These are phyloP conservation scores for Serendipita indica DNA, from an alignment of 768 basidiomycete species.

Conservation along the genomic window DNA sequence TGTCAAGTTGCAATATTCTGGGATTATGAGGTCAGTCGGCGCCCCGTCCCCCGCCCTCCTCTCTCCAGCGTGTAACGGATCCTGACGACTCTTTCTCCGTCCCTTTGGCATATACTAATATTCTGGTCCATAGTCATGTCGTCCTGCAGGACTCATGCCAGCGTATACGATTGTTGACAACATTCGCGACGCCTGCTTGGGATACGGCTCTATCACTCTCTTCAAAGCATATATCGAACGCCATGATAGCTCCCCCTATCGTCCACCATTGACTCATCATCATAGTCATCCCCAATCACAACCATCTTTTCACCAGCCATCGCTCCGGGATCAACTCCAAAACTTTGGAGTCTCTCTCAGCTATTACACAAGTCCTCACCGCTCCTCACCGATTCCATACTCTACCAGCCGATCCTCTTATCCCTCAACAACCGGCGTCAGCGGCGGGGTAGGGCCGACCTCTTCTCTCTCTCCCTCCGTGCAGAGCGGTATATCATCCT, in stretches of 20 bases:
- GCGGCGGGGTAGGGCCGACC: neutral
- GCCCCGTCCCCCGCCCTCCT: neutral
- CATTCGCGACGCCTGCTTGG: neutral
- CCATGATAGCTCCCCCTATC: neutral
- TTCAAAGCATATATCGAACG: slow-evolving; percentile 1
- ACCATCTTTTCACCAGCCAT: neutral
- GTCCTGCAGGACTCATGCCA: neutral
- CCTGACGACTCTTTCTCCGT: neutral
- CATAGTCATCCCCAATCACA: neutral
- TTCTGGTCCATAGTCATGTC: neutral
- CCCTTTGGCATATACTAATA: neutral
- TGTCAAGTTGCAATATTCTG: neutral
- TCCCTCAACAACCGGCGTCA: neutral
- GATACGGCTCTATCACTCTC: neutral
- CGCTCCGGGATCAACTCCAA: neutral
- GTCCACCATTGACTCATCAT: neutral
- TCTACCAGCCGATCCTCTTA: neutral
- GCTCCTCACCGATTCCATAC: neutral
- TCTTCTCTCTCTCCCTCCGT: neutral
- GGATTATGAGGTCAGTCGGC: neutral
- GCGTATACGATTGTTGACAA: neutral
- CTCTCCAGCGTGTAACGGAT: neutral
- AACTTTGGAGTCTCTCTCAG: neutral
- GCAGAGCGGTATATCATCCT: neutral
- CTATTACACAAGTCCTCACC: neutral